phyloP scores from a whole-genome alignment of 495 filamentous ascomycete species.

The Hyaloscypha variabilis region DNA sequence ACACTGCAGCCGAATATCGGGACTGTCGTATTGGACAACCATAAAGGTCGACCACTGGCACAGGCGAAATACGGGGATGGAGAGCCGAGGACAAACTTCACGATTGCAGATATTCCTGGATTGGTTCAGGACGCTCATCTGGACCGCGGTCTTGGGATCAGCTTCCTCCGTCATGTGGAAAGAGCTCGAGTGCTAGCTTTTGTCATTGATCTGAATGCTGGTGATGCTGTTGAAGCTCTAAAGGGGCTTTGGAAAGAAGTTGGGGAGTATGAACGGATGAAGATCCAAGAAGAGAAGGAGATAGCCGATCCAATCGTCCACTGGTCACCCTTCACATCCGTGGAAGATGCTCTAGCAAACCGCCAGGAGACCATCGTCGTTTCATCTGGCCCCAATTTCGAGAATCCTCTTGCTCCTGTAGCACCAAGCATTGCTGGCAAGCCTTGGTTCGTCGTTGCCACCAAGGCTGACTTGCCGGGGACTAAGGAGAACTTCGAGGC shows the following conservation, averaged over 20 bases:
- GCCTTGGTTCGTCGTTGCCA: conserved; percentile 96
- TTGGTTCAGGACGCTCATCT: conserved; percentile 88
- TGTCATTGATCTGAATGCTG: conserved; percentile 82
- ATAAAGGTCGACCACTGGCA: conserved; percentile 62
- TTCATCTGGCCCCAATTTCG: conserved; percentile 33
- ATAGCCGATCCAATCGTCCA: conserved; percentile 41
- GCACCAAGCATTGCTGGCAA: conserved; percentile 74
- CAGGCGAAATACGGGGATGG: conserved; percentile 33
- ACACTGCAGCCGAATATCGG: conserved; percentile 93
- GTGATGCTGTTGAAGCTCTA: conserved; percentile 76
- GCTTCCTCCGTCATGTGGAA: conserved; percentile 93
- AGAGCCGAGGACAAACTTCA: conserved; percentile 72
- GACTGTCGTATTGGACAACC: conserved; percentile 86
- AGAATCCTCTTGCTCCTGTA: conserved; percentile 27
- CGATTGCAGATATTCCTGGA: conserved; percentile 94
- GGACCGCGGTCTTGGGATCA: conserved; percentile 87
- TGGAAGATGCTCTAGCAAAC: conserved; percentile 27
- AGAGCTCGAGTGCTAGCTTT: conserved; percentile 91
- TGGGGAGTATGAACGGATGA: conserved; percentile 78
- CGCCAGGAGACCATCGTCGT: conserved; percentile 36
- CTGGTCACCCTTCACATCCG: conserved; percentile 25
- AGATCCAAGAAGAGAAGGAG: conserved; percentile 62
- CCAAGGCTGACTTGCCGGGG: conserved; percentile 83
- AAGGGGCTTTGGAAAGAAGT: conserved; percentile 88
- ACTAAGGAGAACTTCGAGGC: conserved; percentile 76